Evolutionary conservation across 441 rosid genomes (phyloP).

Genomic region (Euphorbia corollata): DNA sequence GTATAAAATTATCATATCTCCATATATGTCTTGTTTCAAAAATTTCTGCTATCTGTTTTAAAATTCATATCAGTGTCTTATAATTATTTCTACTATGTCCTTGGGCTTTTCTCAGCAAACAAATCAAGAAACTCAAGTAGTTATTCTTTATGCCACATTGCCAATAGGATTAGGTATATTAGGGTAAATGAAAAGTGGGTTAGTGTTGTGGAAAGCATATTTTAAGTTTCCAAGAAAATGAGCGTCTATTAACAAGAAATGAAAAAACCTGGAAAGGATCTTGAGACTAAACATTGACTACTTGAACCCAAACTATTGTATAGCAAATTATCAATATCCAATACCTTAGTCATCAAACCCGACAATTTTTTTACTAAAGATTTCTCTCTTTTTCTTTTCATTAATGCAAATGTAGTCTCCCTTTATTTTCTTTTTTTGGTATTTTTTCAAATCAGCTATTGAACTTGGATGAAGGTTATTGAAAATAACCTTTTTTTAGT

Average conservation of each 20-base stretch:
- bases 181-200: not conserved
- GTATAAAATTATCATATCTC: no score
- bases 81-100: conserved; percentile 6
- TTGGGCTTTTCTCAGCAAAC: not conserved
- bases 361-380: conserved; percentile 50
- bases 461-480: not conserved
- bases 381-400: not conserved
- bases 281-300: conserved; percentile 1
- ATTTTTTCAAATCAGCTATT: not conserved
- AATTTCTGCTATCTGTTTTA: not conserved
- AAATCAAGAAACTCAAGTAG: not conserved
- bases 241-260: not conserved
- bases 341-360: conserved; percentile 77
- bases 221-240: not conserved
- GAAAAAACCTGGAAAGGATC: conserved; percentile 1
- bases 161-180: not conserved
- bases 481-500: not conserved
- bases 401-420: not conserved
- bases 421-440: no score
- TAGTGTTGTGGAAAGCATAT: not conserved
- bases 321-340: conserved; percentile 48
- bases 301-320: not conserved
- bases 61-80: not conserved
- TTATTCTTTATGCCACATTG: not conserved
- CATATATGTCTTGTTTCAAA: not conserved